A percentile compares a stretch with the other conserved stretches of the same genome.
phyloP scores from a whole-genome alignment of 768 basidiomycete species.

The Daedaleopsis nitida region DNA sequence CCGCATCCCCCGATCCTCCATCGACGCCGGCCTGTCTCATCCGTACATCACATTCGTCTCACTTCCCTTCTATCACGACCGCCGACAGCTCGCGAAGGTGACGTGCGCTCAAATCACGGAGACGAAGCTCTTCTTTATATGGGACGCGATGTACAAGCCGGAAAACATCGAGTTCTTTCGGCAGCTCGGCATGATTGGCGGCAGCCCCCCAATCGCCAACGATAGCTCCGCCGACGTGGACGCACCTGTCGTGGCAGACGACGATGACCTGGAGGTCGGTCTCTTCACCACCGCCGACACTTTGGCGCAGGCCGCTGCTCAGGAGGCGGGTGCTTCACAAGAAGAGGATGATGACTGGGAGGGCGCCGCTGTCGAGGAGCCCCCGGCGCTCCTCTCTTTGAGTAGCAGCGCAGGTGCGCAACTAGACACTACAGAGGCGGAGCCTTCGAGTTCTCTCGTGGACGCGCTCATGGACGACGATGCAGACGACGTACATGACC shows the following conservation, averaged over 20 bases:
- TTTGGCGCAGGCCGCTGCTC: background rate
- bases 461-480: conserved; percentile 1
- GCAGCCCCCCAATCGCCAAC: background rate
- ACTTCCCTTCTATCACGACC: conserved; percentile 19
- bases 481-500: background rate
- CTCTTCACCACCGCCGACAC: background rate
- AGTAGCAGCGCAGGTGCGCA: background rate
- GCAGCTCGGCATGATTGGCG: conserved; percentile 3
- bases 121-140: conserved; percentile 28
- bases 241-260: background rate
- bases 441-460: background rate
- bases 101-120: conserved; percentile 33
- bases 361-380: background rate
- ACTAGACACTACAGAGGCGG: background rate
- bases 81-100: conserved; percentile 22
- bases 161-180: conserved; percentile 11
- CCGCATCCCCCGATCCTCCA: conserved; percentile 7
- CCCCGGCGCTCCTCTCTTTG: background rate
- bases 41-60: conserved; percentile 19
- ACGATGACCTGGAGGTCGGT: background rate
- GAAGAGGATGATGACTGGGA: background rate
- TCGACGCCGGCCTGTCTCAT: conserved; percentile 5
- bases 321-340: background rate
- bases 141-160: conserved; percentile 21
- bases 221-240: background rate